Evolutionary conservation across 768 basidiomycete genomes (phyloP), one percentile per base, ranked within the genome.

Genomic region (Collybia sordida): DNA sequence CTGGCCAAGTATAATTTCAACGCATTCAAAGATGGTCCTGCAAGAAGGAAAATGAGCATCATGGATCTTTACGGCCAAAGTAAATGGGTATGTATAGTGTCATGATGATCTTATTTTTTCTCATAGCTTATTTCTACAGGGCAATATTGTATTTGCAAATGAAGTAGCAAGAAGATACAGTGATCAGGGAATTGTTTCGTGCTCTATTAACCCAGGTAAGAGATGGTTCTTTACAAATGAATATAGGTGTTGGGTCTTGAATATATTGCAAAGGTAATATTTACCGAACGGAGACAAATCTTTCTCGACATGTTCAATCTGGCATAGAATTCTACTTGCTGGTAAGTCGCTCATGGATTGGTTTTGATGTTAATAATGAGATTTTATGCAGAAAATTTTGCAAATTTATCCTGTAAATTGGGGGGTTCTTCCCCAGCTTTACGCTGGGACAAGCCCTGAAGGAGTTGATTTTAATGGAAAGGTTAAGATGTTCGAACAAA

Each of bases 381-480:
- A n/a, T n/a, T n/a, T n/a, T n/a, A n/a, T n/a, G n/a, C n/a, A n/a
- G n/a, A 72, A 45, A 22, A 58, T 46, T 37, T 7, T 38, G 24
- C 12, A 35, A 22, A 19, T 73, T 8, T 65, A 66, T 37, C 67
- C 72, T 12, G 57, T 65, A 0, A 53, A 66, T 2, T 61, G 64
- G 25, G 79, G 80, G 9, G 75, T 73, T 0, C 61, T 80, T 6
- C 81, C 76, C 1, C 76, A 73, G 46, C 58, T 81, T 0, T 81
- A 71, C 55, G 80, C 73, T 1, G 80, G 73, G 4, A 81, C 79
- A 0, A 59, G 65, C 0, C 58, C 66, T 0, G 74, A 72, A 35
- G 78, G 70, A 1, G 67, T 59, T 3, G 45, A 51, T 2, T 54
- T 80, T 24, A 74, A 74, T 38, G 80, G 80, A 21, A 75, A 79